Base-by-base conservation (phyloP, 768 basidiomycete species). In the Clitopilus hobsonii region DNA sequence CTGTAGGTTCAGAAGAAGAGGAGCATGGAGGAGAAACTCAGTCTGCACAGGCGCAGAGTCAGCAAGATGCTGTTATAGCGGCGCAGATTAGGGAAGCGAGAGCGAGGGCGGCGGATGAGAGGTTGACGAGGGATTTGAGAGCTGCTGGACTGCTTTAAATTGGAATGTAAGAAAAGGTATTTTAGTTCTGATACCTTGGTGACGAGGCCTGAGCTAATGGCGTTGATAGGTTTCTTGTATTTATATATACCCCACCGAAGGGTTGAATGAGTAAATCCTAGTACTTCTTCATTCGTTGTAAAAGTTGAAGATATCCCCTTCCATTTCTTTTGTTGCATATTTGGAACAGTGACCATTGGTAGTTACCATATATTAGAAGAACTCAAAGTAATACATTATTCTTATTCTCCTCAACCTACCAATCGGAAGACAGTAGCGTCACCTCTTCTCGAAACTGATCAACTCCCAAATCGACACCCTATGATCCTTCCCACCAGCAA, bases 381-480 rank as follows among this genome's bases (percentile, higher is more conserved):
- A 4, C 3, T 3, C 18, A 16, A 18, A 16, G n/a, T 45, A 45
- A 45, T 45, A n/a, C 22, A 11, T 18, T 45, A 2, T 36, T 36
- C 13, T 45, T 45, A 45, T 20, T 20, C 41, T 45, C 22, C 22
- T 23, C n/a, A n/a, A n/a, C n/a, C n/a, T n/a, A n/a, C n/a, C n/a
- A n/a, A n/a, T n/a, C n/a, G n/a, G n/a, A n/a, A n/a, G n/a, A n/a
- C n/a, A n/a, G n/a, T n/a, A n/a, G n/a, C n/a, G n/a, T n/a, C n/a
- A n/a, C n/a, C 27, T 64, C 58, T 72, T 79, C 28, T 66, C 65
- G 59, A 84, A 84, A 53, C 65, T 76, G 32, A 83, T 83, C 53
- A 87, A 64, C 41, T 77, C 70, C 92, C 92, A 94, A 23, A 94
- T 72, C 0, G 84, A 83, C 1, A 92, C 76, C 25, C 89, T 77